Conservation (phyloP, 1,284 basidiomycete genomes). For the Ganoderma meredithae region DNA sequence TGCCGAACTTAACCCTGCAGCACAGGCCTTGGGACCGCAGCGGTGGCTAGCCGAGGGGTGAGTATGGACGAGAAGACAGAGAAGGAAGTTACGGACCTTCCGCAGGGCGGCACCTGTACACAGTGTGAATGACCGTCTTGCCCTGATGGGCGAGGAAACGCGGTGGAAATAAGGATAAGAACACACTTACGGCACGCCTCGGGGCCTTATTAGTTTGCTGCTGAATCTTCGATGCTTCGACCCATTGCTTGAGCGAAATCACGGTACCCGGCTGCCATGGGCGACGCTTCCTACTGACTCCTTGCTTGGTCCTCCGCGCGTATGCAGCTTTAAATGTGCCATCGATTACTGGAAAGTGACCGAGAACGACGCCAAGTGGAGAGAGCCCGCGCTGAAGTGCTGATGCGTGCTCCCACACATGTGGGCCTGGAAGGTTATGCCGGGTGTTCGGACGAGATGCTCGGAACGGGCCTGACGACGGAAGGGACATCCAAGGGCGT, state of each 20-base stretch:
- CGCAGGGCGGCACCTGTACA: background rate
- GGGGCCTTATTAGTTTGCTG: background rate
- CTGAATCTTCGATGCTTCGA: background rate
- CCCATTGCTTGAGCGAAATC: background rate
- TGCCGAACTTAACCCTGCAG: background rate
- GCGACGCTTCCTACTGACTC: background rate
- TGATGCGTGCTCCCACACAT: background rate
- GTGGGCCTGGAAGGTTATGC: background rate
- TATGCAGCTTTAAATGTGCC: background rate
- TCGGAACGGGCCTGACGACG: background rate
- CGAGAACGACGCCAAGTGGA: constrained; percentile 4
- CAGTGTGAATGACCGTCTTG: background rate
- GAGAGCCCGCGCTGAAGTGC: background rate
- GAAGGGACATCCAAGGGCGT: background rate
- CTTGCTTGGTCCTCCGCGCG: background rate
- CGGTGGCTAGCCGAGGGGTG: background rate
- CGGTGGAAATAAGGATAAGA: constrained; percentile 1
- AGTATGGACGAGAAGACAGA: background rate
- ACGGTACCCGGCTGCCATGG: background rate
- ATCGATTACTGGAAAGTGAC: background rate
- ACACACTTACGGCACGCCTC: background rate
- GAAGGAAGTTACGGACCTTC: background rate
- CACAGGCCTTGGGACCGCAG: background rate
- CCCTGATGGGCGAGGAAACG: background rate
- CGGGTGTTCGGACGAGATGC: background rate